Percentiles rank a stretch among this genome's conserved stretches.
phyloP scores from a whole-genome alignment of 2,329 filamentous ascomycete genomes.

The Blastomyces gilchristii region DNA sequence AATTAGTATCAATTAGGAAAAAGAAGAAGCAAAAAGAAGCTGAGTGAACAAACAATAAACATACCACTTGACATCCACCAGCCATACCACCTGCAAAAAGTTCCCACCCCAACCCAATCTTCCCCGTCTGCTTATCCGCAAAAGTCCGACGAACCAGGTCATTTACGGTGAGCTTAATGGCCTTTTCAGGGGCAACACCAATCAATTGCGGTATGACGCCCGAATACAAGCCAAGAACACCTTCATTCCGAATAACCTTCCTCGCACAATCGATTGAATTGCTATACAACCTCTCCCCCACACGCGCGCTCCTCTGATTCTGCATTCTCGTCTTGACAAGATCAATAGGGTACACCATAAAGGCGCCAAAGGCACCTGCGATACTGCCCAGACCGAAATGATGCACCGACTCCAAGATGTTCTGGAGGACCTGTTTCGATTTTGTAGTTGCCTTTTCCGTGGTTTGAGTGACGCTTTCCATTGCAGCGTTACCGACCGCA shows the following conservation, averaged over 20 bases:
- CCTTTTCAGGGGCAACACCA: slow-evolving; percentile 97
- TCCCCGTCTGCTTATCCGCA: slow-evolving; percentile 60
- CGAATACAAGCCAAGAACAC: slow-evolving; percentile 79
- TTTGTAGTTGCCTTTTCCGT: slow-evolving; percentile 46
- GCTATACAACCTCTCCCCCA: slow-evolving; percentile 85
- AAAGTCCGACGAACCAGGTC: slow-evolving; percentile 73
- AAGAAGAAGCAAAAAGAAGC: not conserved
- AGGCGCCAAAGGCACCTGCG: slow-evolving; percentile 93
- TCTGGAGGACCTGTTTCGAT: slow-evolving; percentile 49
- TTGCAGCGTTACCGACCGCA: slow-evolving; percentile 41
- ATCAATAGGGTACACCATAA: slow-evolving; percentile 99
- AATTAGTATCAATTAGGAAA: not conserved
- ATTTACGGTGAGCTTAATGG: slow-evolving; percentile 98
- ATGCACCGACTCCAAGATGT: slow-evolving; percentile 66
- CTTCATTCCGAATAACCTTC: slow-evolving; percentile 90
- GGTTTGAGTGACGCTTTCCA: slow-evolving; percentile 32
- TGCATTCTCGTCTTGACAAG: slow-evolving; percentile 97
- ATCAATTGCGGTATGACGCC: slow-evolving; percentile 91
- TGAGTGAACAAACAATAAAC: slow-evolving; percentile 32
- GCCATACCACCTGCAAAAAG: slow-evolving; percentile 79
- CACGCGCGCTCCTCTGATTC: slow-evolving; percentile 76
- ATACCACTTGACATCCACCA: slow-evolving; percentile 90
- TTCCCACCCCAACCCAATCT: slow-evolving; percentile 62
- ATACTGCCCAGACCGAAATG: slow-evolving; percentile 83
- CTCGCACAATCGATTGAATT: slow-evolving; percentile 92